phyloP scores from a whole-genome alignment of 139 green algal species.

The Eudorina sp. region DNA sequence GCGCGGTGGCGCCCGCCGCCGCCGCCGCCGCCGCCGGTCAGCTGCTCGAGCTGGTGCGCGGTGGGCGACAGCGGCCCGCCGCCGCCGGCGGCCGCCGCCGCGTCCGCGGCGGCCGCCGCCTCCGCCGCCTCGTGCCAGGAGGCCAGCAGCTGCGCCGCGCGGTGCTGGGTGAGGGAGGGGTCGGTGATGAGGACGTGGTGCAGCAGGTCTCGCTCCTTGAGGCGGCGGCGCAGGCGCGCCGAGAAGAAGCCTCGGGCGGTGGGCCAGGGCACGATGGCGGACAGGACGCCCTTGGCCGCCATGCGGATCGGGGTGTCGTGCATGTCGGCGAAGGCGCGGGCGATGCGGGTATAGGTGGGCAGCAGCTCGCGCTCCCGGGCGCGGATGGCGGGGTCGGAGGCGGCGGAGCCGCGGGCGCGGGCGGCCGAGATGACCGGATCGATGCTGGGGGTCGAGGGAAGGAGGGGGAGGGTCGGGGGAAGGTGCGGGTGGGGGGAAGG shows the following conservation, averaged over 20 bases:
- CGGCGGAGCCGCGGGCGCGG: constrained; percentile 53
- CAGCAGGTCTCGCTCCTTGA: constrained; percentile 76
- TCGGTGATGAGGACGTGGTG: constrained; percentile 70
- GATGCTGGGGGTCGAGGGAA: constrained; percentile 58
- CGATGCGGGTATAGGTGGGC: constrained; percentile 87
- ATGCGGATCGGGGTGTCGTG: constrained; percentile 97
- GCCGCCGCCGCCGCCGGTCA: not conserved
- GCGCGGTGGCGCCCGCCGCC: not conserved
- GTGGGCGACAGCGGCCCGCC: constrained; percentile 23
- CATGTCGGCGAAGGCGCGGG: constrained; percentile 95
- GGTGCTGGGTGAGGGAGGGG: constrained; percentile 39
- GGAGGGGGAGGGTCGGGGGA: not conserved
- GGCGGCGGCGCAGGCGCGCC: constrained; percentile 80
- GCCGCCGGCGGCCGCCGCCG: not conserved
- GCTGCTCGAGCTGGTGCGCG: constrained; percentile 5
- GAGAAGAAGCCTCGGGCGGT: constrained; percentile 89
- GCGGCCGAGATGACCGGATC: constrained; percentile 79
- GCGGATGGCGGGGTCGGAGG: constrained; percentile 65
- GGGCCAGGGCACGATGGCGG: constrained; percentile 42
- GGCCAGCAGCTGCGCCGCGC: constrained; percentile 36
- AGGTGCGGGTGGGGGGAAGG: not conserved
- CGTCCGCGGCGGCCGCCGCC: not conserved
- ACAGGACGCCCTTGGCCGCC: constrained; percentile 76
- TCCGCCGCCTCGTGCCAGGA: constrained; percentile 24
- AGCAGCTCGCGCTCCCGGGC: constrained; percentile 83